A percentile compares a stretch with the other conserved stretches of the same genome.
phyloP scores from a whole-genome alignment of 495 filamentous ascomycete species.

The Penicillium bialowiezense region DNA sequence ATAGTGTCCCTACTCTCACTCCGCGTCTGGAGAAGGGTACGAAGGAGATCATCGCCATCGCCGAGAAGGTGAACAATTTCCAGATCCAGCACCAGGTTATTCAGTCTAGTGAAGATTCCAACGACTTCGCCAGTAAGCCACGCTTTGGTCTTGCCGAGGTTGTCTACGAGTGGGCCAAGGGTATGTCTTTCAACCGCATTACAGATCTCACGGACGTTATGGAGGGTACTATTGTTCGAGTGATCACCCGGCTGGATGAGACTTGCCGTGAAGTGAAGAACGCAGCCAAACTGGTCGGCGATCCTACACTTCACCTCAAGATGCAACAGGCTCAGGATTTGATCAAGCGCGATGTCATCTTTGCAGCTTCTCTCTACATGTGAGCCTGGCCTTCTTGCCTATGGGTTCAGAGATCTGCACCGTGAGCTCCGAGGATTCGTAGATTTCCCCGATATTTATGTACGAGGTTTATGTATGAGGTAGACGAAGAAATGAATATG shows the following conservation, averaged over 20 bases:
- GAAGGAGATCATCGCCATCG: constrained; percentile 80
- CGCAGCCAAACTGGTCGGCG: constrained; percentile 92
- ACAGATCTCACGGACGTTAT: constrained; percentile 95
- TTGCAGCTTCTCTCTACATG: constrained; percentile 84
- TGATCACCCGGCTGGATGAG: constrained; percentile 90
- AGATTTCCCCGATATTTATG: too few relatives aligned
- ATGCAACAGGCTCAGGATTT: constrained; percentile 95
- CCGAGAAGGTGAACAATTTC: constrained; percentile 83
- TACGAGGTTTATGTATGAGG: background rate
- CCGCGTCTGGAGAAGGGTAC: constrained; percentile 78
- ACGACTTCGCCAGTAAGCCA: constrained; percentile 83
- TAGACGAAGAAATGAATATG: constrained; percentile 1
- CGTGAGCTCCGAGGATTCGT: too few relatives aligned
- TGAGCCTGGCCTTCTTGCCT: constrained; percentile 13
- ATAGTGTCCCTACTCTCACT: constrained; percentile 78
- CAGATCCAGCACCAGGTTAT: constrained; percentile 90
- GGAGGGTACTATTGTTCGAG: constrained; percentile 92
- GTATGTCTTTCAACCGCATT: constrained; percentile 97
- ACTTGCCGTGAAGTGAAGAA: constrained; percentile 97
- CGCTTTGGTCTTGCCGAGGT: constrained; percentile 95
- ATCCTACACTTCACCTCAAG: constrained; percentile 88
- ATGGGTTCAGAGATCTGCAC: too few relatives aligned
- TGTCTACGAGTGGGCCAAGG: constrained; percentile 96
- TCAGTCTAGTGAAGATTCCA: constrained; percentile 80
- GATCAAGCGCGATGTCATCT: constrained; percentile 94